Base-by-base conservation (phyloP, 257 asterid genomes). In the Lavandula angustifolia region DNA sequence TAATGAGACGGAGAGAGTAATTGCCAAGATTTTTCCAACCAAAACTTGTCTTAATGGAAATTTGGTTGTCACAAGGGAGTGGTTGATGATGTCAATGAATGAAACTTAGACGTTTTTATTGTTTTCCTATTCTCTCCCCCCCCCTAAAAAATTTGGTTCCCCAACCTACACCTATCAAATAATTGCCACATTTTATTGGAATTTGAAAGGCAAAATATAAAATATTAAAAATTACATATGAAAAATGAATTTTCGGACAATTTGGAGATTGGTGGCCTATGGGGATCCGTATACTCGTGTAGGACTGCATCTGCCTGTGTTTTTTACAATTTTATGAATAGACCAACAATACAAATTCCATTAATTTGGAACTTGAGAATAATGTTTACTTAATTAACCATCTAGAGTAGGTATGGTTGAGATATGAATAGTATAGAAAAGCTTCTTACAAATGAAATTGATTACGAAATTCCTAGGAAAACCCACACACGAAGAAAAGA, bases 81-180 rank as follows among this genome's bases (percentile, higher is more conserved):
- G n/a, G 75, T 70, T 44, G 75, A 46, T 70, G 46, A 54, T 55
- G 66, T 71, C 37, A 54, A 42, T 43, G 6, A 54, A 62, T 57
- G 29, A 44, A 59, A 33, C 57, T 33, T 51, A n/a, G 38, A 51
- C n/a, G 27, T 41, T 42, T 31, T 13, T 11, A 14, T 1, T n/a
- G 9, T 13, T 53, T 65, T 4, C 9, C 38, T 7, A 50, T 49
- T 35, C 32, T 33, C 34, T 4, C 34, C 1, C 7, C 1, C 29
- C 12, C 59, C 60, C 12, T 32, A 49, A 6, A 38, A 49, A 6
- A 38, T 37, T 35, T 35, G 32, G 62, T 37, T 16, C 34, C 48
- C 48, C 13, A 33, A 34, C 40, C 50, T 18, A 10, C 38, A 46
- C 17, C 46, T 16, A 63, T 50, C 38, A 34, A 63, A 16, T 34